Evolutionary conservation across 441 rosid species (phyloP).

Genomic region (Corymbia calophylla): DNA sequence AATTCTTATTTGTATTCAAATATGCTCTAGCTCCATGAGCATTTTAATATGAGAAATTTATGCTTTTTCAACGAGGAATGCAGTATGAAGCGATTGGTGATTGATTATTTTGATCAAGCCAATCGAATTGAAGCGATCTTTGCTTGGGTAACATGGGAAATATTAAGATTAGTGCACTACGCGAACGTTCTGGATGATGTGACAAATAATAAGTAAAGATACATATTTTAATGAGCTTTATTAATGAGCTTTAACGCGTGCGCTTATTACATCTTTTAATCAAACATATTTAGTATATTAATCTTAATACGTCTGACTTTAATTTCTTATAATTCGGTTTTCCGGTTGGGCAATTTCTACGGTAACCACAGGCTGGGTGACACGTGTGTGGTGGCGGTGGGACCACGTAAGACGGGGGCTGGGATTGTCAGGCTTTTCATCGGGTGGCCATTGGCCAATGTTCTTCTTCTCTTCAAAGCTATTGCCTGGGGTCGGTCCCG

Average conservation of each 20-base stretch:
- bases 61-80: not conserved
- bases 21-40: not conserved
- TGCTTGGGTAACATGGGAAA: rapidly evolving
- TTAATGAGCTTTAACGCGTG: not conserved
- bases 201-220: not conserved
- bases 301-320: not conserved
- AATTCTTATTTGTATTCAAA: not conserved
- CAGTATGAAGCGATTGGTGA: rapidly evolving
- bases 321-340: not conserved
- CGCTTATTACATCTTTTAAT: not conserved
- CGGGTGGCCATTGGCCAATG: not conserved
- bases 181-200: not conserved
- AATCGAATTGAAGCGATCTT: rapidly evolving
- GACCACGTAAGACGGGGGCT: not conserved
- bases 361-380: not conserved
- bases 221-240: not conserved
- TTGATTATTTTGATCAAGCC: rapidly evolving
- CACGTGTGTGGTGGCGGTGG: not conserved
- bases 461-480: not conserved
- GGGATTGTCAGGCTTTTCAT: not conserved
- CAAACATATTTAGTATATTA: not conserved
- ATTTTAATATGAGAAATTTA: rapidly evolving
- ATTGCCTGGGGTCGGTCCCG: not conserved
- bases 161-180: not conserved
- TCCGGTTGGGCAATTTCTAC: not conserved